phyloP scores from a whole-genome alignment of 1,284 basidiomycete genomes.

The Tilletia walkeri region DNA sequence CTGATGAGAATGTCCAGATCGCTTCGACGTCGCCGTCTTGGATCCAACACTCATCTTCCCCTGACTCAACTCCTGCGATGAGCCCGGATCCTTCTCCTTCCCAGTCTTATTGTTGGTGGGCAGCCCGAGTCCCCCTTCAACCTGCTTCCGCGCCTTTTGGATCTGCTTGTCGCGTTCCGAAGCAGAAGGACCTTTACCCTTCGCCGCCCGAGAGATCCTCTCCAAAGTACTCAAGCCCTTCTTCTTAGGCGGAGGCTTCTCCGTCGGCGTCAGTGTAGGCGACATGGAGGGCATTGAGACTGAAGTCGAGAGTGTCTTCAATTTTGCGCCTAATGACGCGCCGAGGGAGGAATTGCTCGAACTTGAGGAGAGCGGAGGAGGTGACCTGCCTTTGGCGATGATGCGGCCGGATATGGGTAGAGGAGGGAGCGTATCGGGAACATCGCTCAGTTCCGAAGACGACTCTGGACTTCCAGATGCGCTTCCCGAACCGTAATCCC shows the following conservation, averaged over 20 bases:
- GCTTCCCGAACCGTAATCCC: not conserved
- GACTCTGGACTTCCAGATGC: not conserved
- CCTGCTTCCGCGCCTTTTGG: not conserved
- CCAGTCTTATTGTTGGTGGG: not conserved
- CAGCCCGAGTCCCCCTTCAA: not conserved
- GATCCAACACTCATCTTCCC: not conserved
- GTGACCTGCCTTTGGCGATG: not conserved
- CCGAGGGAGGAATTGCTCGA: slow-evolving; percentile 14
- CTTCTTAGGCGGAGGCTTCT: slow-evolving; percentile 12
- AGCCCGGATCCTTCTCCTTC: not conserved
- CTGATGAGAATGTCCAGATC: not conserved
- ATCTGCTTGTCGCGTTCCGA: slow-evolving; percentile 16
- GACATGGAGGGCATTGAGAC: not conserved
- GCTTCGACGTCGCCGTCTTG: not conserved
- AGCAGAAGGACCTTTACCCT: not conserved
- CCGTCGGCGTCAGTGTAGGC: not conserved
- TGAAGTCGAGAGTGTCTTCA: not conserved
- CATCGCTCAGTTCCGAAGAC: slow-evolving; percentile 13
- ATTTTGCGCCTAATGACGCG: not conserved
- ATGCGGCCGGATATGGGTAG: not conserved
- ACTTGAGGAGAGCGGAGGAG: not conserved
- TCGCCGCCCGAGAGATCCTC: not conserved
- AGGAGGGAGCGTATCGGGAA: slow-evolving; percentile 6
- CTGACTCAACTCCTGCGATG: not conserved
- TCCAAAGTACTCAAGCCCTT: slow-evolving; percentile 6